Base-by-base conservation (phyloP, 2,329 filamentous ascomycete species). In the Mollisiaceae sp. region DNA sequence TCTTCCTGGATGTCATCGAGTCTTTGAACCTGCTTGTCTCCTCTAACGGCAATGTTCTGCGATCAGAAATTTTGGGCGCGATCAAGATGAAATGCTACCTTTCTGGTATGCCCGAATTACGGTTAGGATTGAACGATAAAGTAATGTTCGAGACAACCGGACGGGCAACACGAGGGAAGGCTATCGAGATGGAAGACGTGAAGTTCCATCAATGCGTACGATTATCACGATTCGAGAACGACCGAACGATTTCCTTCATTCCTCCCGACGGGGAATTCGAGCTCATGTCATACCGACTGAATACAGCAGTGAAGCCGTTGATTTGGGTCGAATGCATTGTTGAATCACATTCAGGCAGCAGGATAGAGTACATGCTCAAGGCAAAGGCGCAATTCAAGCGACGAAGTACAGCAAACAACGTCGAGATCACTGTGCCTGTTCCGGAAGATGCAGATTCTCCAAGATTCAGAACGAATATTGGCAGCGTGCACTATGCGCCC, bases 51-150 rank as follows among this genome's bases (percentile, higher is more conserved):
- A 98, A 97, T 77, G 95, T 99, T 4, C 83, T 99, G 67, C 91
- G 95, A 27, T 97, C 93, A 8, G 95, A 99, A 81, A 99, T 99
- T 73, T 84, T 99, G 27, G 95, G 95, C 63, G 94, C 95, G 52
- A 90, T 99, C 79, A 99, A 99, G 83, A 97, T 99, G 95, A 99
- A 99, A 82, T 99, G 95, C 81, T 99, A 99, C 77, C 85, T 99
- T 18, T 97, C 93, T 56, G 95, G 95, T 65, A 99, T 99, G 95
- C 95, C 95, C 12, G 95, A 99, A 81, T 81, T 99, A 75, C 90
- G 95, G 35, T 81, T 99, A 59, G 95, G 95, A 4, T 82, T 99
- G 76, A 99, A 99, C 82, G 95, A 99, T 83, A 99, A 99, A 81
- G 95, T 93, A 79, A 99, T 99, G 95, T 99, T 99, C 76, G 95